Evolutionary conservation across 1,139 yeast genomes (phyloP), one percentile per base, ranked within the genome.

Genomic region (Spathaspora sp.): DNA sequence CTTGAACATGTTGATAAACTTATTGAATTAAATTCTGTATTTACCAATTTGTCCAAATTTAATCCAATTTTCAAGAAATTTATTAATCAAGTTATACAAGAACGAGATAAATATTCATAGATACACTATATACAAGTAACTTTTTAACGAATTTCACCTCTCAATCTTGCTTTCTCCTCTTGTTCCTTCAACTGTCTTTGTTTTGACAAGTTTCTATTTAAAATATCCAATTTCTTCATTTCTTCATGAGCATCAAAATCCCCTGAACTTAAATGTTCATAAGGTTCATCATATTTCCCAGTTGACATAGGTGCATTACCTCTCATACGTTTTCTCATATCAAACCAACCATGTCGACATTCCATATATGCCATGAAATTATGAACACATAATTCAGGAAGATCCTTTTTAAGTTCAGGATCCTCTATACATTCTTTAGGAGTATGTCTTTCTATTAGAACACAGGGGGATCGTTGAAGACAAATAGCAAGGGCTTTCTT

Each of bases 401-500:
- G 71, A 42, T 87, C 86, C 48, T 77, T 76, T 47, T 84, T 75
- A 42, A 93, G 75, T 52, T 85, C 86, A 1, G 97, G 96, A 53
- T 90, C 77, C 39, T 87, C 86, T 23, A 91, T 67, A 62, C 99
- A 93, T 50, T 89, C 85, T 54, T 88, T 86, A 4, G 99, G 99
- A 2, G 90, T 88, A 65, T 93, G 79, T 53, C 99, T 75, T 53
- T 93, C 89, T 37, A 93, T 79, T 71, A 93, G 78, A 47, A 93
- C 99, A 66, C 99, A 93, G 13, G 98, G 98, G 4, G 98, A 90
- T 63, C 97, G 76, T 64, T 93, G 99, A 43, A 93, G 76, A 61
- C 99, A 93, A 20, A 93, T 85, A 7, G 98, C 98, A 51, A 93
- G 89, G 13, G 96, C 96, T 58, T 82, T 89, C 59, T 90, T 81